Base-by-base conservation (phyloP, 306 rosid species). In the Rosa persica region DNA sequence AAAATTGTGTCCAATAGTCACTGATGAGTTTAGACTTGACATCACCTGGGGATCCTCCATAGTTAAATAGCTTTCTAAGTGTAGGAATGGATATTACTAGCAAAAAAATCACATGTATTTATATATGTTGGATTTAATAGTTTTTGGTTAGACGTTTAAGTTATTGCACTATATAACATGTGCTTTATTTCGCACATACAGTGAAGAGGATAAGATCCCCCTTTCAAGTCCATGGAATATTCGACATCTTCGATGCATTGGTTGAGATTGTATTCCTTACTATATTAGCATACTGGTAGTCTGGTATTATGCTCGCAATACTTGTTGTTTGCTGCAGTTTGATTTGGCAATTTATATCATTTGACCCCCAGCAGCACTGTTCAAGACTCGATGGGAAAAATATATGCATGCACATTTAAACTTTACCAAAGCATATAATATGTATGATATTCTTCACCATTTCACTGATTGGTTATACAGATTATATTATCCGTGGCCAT, bases 131-230 rank as follows among this genome's bases (percentile, higher is more conserved):
- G 70, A 27, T 60, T 43, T 55, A 23, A 43, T 15, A n/a, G 20
- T 16, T 58, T 46, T 17, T 23, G 42, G 7, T 43, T 40, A 2
- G 19, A 5, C n/a, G 42, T 79, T 79, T 65, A 11, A 75, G 54
- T 13, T 49, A 25, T 19, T 67, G 12, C 13, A 42, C 25, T 27
- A 30, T 10, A 27, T 83, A 76, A 79, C 34, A 6, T 73, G 22
- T 71, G 75, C 74, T 81, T 54, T 67, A 62, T 81, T 81, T 34
- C 38, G 70, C 72, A 70, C 72, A 70, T 79, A 78, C 89, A 96
- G 99, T 91, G 98, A 55, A 89, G 99, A 85, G 99, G 99, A 76
- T 96, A 57, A 22, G 30, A 22, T 57, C 13, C 13, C 2, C 12
- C 57, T 13, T 48, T 19, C 57, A 8, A 6, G n/a, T 51, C 5